Conservation (phyloP, 768 basidiomycete species). For the Amanita phalloides region DNA sequence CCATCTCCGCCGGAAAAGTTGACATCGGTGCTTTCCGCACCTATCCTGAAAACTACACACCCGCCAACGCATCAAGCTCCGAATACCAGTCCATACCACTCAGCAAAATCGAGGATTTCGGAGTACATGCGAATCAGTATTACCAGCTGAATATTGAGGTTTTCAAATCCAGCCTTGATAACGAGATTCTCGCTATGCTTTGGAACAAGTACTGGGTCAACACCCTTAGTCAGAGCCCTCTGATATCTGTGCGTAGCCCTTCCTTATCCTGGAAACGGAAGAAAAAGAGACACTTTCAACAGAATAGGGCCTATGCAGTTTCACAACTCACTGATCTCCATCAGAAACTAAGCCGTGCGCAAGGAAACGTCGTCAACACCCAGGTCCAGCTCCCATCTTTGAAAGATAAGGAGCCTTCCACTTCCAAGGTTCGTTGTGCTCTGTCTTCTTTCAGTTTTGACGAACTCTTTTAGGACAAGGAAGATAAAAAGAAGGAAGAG, state of each 20-base stretch:
- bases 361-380: slow-evolving; percentile 42
- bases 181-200: slow-evolving; percentile 75
- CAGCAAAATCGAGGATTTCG: slow-evolving; percentile 97
- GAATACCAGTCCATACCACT: slow-evolving; percentile 96
- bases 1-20: slow-evolving; percentile 95
- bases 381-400: slow-evolving; percentile 43
- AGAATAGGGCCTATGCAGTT: slow-evolving; percentile 94
- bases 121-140: slow-evolving; percentile 95
- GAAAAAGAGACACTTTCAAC: neutral
- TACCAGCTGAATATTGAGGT: slow-evolving; percentile 92
- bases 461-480: slow-evolving; percentile 37
- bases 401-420: slow-evolving; percentile 36
- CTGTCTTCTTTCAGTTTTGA: neutral
- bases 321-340: slow-evolving; percentile 86
- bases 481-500: slow-evolving; percentile 81
- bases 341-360: slow-evolving; percentile 76
- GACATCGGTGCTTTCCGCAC: slow-evolving; percentile 99
- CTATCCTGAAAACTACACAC: slow-evolving; percentile 91
- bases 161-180: slow-evolving; percentile 88
- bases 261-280: neutral
- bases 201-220: slow-evolving; percentile 99
- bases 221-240: slow-evolving; percentile 85
- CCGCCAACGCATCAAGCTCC: slow-evolving; percentile 55
- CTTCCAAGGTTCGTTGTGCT: slow-evolving; percentile 26
- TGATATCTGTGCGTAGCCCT: slow-evolving; percentile 70